Evolutionary conservation across 2,329 filamentous ascomycete genomes (phyloP).

Genomic region (Exophiala dermatitidis): DNA sequence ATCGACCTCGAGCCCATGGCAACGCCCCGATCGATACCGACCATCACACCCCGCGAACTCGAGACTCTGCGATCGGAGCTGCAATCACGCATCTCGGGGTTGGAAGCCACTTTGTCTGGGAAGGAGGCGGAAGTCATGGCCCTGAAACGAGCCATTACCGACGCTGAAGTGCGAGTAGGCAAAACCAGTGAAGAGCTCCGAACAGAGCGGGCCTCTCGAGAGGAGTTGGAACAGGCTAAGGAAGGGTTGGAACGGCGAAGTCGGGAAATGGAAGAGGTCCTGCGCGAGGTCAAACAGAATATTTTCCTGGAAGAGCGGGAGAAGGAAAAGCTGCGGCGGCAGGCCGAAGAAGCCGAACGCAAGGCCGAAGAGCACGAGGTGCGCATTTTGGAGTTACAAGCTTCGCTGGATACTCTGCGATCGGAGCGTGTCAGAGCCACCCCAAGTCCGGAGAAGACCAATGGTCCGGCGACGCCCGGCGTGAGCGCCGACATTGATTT

Average conservation of each 20-base stretch:
- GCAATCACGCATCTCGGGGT: constrained; percentile 85
- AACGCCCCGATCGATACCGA: constrained; percentile 84
- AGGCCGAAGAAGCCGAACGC: constrained; percentile 70
- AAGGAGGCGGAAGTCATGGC: constrained; percentile 87
- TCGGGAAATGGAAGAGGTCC: constrained; percentile 74
- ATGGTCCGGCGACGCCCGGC: constrained; percentile 19
- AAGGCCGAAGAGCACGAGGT: constrained; percentile 40
- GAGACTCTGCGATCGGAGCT: constrained; percentile 88
- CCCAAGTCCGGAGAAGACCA: constrained; percentile 33
- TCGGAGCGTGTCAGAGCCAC: constrained; percentile 28
- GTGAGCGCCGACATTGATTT: constrained; percentile 42
- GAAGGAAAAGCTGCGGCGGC: constrained; percentile 67
- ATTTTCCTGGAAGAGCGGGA: constrained; percentile 72
- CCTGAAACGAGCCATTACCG: constrained; percentile 76
- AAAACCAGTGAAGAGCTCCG: constrained; percentile 76
- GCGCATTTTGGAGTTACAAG: constrained; percentile 41
- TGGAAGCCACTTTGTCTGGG: constrained; percentile 83
- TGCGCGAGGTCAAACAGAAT: constrained; percentile 74
- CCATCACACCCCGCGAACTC: constrained; percentile 82
- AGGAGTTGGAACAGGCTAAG: constrained; percentile 67
- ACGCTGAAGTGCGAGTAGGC: constrained; percentile 87
- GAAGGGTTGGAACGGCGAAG: constrained; percentile 77
- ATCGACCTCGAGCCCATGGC: constrained; percentile 92
- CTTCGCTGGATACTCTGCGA: constrained; percentile 39
- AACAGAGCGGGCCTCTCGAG: constrained; percentile 64